Conservation (phyloP, 78 protist genomes). For the Trichosphaerium sp. region DNA sequence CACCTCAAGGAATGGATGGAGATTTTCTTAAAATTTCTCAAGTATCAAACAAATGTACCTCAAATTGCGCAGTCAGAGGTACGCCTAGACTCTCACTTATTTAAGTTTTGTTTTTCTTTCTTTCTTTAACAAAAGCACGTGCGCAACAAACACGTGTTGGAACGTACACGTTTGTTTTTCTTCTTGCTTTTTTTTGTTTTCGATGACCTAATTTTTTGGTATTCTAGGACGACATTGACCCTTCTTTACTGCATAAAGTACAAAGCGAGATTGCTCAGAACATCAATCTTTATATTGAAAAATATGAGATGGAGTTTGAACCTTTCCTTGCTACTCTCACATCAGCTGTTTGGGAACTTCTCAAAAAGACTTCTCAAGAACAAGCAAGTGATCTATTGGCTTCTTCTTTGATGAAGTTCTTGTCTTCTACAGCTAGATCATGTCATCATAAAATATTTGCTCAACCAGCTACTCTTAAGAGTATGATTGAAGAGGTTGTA, state of each 20-base stretch:
- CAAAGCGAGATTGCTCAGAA: conserved; percentile 44
- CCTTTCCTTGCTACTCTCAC: conserved; percentile 36
- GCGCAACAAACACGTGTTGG: not conserved
- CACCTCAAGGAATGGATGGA: conserved; percentile 36
- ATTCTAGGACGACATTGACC: too few species aligned
- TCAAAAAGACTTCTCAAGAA: conserved; percentile 9
- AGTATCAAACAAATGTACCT: too few species aligned
- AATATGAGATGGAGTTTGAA: conserved; percentile 62
- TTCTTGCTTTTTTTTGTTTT: too few species aligned
- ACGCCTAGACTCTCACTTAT: too few species aligned
- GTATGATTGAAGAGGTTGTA: conserved; percentile 63
- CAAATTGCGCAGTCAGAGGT: too few species aligned
- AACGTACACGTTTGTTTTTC: not conserved
- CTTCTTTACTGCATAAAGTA: too few species aligned
- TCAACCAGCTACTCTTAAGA: conserved; percentile 23
- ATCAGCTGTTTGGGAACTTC: conserved; percentile 29
- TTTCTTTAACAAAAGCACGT: too few species aligned
- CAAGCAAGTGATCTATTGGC: conserved; percentile 38
- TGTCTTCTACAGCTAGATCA: conserved; percentile 43
- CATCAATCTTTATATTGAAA: conserved; percentile 20
- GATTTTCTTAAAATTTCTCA: conserved; percentile 17
- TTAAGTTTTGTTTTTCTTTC: too few species aligned
- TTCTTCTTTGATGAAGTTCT: conserved; percentile 53
- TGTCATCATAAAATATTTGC: conserved; percentile 54
- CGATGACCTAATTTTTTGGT: too few species aligned